These are phyloP conservation scores for Trebouxia gelatinosa DNA, from an alignment of 163 green algal genomes.

Conservation along the genomic window DNA sequence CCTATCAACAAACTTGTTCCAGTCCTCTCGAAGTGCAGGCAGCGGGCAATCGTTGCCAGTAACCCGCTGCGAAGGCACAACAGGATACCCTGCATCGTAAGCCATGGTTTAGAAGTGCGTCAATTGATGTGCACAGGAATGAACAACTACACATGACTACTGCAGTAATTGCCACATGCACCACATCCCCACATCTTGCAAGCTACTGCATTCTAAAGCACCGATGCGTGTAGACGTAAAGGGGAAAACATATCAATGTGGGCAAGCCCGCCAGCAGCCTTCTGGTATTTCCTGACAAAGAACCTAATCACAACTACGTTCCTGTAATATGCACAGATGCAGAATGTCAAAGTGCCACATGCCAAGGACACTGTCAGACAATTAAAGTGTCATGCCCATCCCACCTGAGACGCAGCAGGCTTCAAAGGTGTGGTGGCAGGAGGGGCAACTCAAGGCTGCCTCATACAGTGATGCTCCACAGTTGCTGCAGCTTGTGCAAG, in stretches of 20 bases:
- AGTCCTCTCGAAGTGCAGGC: slow-evolving; percentile 34
- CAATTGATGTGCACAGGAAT: too few relatives aligned
- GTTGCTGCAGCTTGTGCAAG: slow-evolving; percentile 31
- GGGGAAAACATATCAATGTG: neutral
- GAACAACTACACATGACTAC: too few relatives aligned
- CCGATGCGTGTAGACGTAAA: too few relatives aligned
- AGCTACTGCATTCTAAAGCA: neutral
- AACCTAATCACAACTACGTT: neutral
- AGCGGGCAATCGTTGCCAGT: slow-evolving; percentile 5
- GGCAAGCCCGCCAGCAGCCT: neutral
- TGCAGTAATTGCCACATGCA: too few relatives aligned
- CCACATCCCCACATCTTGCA: neutral
- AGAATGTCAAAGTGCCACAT: neutral
- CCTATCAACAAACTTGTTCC: slow-evolving; percentile 42
- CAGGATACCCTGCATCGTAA: slow-evolving; percentile 34
- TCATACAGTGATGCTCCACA: slow-evolving; percentile 42
- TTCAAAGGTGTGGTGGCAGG: slow-evolving; percentile 31
- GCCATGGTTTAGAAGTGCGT: too few relatives aligned
- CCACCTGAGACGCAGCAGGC: slow-evolving; percentile 42
- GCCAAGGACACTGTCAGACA: neutral
- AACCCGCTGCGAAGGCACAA: slow-evolving; percentile 32
- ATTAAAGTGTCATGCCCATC: neutral
- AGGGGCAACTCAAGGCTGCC: slow-evolving; percentile 34
- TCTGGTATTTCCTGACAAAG: neutral
- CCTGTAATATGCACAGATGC: neutral